A percentile compares a stretch with the other conserved stretches of the same genome.
These are phyloP conservation scores for Orbilia quercus DNA, from an alignment of 2,329 filamentous ascomycete genomes.

Conservation along the genomic window DNA sequence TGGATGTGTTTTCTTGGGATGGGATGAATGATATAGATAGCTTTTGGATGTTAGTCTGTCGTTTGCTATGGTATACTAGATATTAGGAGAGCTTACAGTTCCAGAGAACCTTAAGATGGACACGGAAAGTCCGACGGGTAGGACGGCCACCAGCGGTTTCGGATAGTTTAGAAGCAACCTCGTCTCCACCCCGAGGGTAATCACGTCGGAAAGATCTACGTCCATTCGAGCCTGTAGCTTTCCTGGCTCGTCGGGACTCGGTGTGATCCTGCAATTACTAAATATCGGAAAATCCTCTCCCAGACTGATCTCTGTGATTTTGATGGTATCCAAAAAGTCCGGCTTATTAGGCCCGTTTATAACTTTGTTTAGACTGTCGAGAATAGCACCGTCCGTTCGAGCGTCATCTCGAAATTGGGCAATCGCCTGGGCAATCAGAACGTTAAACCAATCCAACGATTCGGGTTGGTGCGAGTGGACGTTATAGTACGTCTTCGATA, in stretches of 20 bases:
- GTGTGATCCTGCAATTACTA: slow-evolving; percentile 95
- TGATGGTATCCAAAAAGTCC: slow-evolving; percentile 86
- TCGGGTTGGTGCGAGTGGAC: slow-evolving; percentile 95
- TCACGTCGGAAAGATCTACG: slow-evolving; percentile 93
- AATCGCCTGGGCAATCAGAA: slow-evolving; percentile 93
- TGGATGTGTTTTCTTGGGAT: slow-evolving; percentile 66
- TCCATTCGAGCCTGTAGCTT: slow-evolving; percentile 95
- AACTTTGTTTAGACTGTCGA: slow-evolving; percentile 83
- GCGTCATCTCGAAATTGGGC: slow-evolving; percentile 94
- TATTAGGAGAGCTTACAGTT: slow-evolving; percentile 66
- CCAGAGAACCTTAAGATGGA: slow-evolving; percentile 94
- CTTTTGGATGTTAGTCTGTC: slow-evolving; percentile 11
- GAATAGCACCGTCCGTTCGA: slow-evolving; percentile 87
- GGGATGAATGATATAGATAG: slow-evolving; percentile 93
- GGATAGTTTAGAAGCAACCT: slow-evolving; percentile 95
- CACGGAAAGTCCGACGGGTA: slow-evolving; percentile 91
- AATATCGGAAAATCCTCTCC: slow-evolving; percentile 99
- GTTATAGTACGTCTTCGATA: slow-evolving; percentile 98
- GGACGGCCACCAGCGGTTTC: slow-evolving; percentile 84
- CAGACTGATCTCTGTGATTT: slow-evolving; percentile 89
- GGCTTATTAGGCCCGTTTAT: slow-evolving; percentile 89
- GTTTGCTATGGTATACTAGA: neutral
- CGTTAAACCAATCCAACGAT: slow-evolving; percentile 98
- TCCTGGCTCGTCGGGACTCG: slow-evolving; percentile 80
- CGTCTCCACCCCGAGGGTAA: slow-evolving; percentile 93